These are phyloP conservation scores for Starmerella geochares DNA, from an alignment of 805 yeast species.

Conservation along the genomic window DNA sequence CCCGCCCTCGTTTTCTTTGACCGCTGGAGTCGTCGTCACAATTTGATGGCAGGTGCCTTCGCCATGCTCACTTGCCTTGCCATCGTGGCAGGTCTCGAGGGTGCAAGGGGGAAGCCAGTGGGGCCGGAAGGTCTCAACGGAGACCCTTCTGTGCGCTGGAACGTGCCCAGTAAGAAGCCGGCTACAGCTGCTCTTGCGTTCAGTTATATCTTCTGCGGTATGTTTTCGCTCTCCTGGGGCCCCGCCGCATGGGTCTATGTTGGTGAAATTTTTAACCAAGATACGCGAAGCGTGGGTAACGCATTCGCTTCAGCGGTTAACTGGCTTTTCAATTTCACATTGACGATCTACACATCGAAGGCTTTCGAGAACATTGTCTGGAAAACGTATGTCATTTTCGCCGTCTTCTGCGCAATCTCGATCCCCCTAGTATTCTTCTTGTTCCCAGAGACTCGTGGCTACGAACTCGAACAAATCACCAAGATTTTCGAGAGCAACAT, in stretches of 20 bases:
- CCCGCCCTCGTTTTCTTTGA: slow-evolving; percentile 79
- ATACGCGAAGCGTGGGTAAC: slow-evolving; percentile 65
- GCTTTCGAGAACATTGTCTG: slow-evolving; percentile 63
- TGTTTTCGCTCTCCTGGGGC: slow-evolving; percentile 83
- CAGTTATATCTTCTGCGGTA: slow-evolving; percentile 52
- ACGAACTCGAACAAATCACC: slow-evolving; percentile 58
- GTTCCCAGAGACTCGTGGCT: slow-evolving; percentile 58
- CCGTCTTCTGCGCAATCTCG: slow-evolving; percentile 50
- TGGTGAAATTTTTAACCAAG: slow-evolving; percentile 59
- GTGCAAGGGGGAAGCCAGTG: slow-evolving; percentile 19
- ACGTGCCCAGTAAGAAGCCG: slow-evolving; percentile 37
- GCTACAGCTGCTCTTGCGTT: slow-evolving; percentile 45
- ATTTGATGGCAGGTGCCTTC: slow-evolving; percentile 58
- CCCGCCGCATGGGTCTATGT: slow-evolving; percentile 63
- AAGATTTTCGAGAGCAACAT: slow-evolving; percentile 39
- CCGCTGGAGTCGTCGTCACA: slow-evolving; percentile 64
- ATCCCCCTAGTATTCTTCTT: slow-evolving; percentile 47
- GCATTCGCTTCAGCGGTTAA: slow-evolving; percentile 64
- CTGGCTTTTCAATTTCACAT: slow-evolving; percentile 69
- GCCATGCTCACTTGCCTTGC: slow-evolving; percentile 46
- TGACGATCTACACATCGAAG: slow-evolving; percentile 61
- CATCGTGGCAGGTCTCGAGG: slow-evolving; percentile 24
- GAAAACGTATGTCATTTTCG: slow-evolving; percentile 64
- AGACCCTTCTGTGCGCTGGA: slow-evolving; percentile 43
- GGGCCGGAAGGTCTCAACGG: slow-evolving; percentile 23